Evolutionary conservation across 2,329 filamentous ascomycete species (phyloP), one percentile per base, ranked within the genome.

Genomic region (Botrytis galanthina): DNA sequence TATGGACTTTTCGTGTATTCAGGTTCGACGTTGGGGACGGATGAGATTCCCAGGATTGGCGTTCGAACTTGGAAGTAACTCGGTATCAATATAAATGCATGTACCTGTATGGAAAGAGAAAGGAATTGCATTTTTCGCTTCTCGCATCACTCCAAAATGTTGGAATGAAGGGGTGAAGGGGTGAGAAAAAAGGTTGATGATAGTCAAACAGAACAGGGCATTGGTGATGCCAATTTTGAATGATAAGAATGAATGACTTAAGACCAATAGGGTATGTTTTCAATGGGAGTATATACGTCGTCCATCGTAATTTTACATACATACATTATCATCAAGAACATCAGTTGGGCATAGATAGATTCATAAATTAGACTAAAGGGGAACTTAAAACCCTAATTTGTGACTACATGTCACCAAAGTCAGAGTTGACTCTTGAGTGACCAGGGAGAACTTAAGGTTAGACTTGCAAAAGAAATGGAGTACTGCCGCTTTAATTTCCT

Each of bases 141-240:
- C 26, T 57, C 51, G n/a, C 37, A 63, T 63, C 20, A 32, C n/a
- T 20, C 16, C n/a, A 29, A 44, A 29, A 44, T 29, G 37, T 63
- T 63, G 61, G 61, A 29, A 63, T 63, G 61, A 63, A 63, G 61
- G 61, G 61, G 26, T 22, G 61, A 44, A 32, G 60, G 60, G 60
- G 60, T 12, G 60, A 20, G 37, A 39, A 29, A 42, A 42, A 16
- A 44, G 16, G 51, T 18, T 57, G n/a, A 29, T 9, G 26, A 32
- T 29, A 18, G 48, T n/a, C 48, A 54, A 14, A 54, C 48, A 16
- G 48, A n/a, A 54, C 26, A n/a, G 26, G 48, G 48, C 48, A 16
- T 54, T n/a, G n/a, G 26, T 16, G 29, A 7, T 57, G 29, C 51
- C n/a, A 18, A 9, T 57, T 18, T 29, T 29, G 51, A 4, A 57